Base-by-base conservation (phyloP, 225 moss, liverwort and hornwort genomes). In the Bryum argenteum region DNA sequence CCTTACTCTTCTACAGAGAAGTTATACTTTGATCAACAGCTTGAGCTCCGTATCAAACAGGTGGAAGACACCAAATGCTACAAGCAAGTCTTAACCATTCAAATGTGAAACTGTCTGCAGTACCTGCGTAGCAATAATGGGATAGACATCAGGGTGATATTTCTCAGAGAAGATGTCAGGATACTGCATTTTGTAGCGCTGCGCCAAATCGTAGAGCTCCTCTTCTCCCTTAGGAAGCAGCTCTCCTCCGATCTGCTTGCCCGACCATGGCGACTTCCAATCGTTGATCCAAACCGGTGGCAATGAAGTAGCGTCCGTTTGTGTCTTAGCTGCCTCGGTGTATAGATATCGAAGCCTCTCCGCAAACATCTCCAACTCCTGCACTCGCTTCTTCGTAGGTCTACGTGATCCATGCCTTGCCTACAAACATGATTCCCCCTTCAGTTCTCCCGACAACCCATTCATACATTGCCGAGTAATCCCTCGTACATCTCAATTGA, bases 101-200 rank as follows among this genome's bases (percentile, higher is more conserved):
- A 33, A 33, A 33, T 33, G 33, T 33, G 7, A 33, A 33, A 33
- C 33, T 33, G 33, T 6, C 7, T 4, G 7, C 5, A 33, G 33
- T 48, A 91, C 93, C 90, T 93, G 93, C 54, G 93, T 93, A 26
- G 96, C 90, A 58, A 90, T 87, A 20, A 96, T 90, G 26, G 86
- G 85, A 61, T 91, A 96, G 12, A 89, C 70, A 20, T 88, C 87
- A 51, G 90, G 89, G 61, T 93, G 88, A 77, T 96, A 90, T 14
- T 81, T 75, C 2, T 85, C 78, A 17, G 79, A 79, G 54, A 96
- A 96, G 19, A 91, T 69, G 22, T 87, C 78, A n/a, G 91, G 90
- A 67, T 84, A 93, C 16, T 58, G 73, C n/a, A 62, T 21, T 22
- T 80, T 87, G 0, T 80, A 78, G 63, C 93, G 82, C 63, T 87